These are phyloP conservation scores for Dioszegia hungarica DNA, from an alignment of 768 basidiomycete genomes.

Conservation along the genomic window DNA sequence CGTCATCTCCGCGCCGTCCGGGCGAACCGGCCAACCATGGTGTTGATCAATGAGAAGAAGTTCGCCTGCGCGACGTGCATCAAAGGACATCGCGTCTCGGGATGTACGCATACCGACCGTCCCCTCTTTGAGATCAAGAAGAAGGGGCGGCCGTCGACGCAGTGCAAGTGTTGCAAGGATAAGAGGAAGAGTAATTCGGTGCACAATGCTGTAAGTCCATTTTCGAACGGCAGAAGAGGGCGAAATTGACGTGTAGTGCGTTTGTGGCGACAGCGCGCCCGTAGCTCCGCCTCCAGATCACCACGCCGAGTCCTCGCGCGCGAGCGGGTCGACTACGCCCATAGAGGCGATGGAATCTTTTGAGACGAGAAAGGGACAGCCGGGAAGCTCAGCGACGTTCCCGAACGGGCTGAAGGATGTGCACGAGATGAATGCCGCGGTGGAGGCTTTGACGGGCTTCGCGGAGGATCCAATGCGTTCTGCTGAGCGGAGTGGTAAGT, in stretches of 20 bases:
- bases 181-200: constrained; percentile 58
- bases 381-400: constrained; percentile 37
- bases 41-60: constrained; percentile 46
- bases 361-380: constrained; percentile 33
- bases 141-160: constrained; percentile 86
- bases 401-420: constrained; percentile 47
- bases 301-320: background rate
- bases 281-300: background rate
- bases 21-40: constrained; percentile 25
- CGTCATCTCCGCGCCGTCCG: background rate
- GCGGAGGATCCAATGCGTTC: constrained; percentile 15
- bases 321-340: constrained; percentile 4
- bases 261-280: constrained; percentile 24
- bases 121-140: constrained; percentile 91
- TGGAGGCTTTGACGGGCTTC: constrained; percentile 34
- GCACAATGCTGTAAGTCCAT: constrained; percentile 31
- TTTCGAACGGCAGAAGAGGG: background rate
- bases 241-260: constrained; percentile 19
- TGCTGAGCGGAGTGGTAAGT: constrained; percentile 32
- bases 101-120: constrained; percentile 77
- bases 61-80: constrained; percentile 77
- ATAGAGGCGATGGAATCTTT: background rate
- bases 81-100: constrained; percentile 87
- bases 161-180: constrained; percentile 79
- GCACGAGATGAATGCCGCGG: constrained; percentile 44